Evolutionary conservation across 257 asterid genomes (phyloP).

Genomic region (Petrea volubilis): DNA sequence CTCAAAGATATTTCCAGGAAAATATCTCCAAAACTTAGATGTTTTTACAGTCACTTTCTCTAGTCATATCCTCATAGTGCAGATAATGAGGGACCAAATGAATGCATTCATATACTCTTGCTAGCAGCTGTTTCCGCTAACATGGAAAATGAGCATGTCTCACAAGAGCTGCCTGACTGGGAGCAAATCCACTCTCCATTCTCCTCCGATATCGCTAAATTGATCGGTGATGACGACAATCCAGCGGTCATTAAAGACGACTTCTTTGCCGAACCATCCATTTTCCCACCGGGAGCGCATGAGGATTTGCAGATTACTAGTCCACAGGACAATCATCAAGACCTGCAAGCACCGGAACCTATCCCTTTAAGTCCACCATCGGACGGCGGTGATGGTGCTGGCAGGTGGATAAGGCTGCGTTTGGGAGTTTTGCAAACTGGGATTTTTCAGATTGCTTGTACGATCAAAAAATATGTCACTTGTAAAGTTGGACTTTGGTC

Average conservation of each 20-base stretch:
- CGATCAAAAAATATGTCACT: conserved; percentile 25
- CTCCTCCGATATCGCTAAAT: conserved; percentile 17
- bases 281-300: conserved; percentile 47
- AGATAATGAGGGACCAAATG: conserved; percentile 29
- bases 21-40: conserved; percentile 31
- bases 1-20: conserved; percentile 32
- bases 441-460: conserved; percentile 21
- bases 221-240: not conserved
- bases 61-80: conserved; percentile 30
- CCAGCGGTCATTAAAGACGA: conserved; percentile 20
- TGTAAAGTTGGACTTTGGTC: conserved; percentile 32
- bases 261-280: conserved; percentile 24
- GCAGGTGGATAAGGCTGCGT: conserved; percentile 30
- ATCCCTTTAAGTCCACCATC: not conserved
- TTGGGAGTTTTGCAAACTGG: conserved; percentile 27
- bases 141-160: conserved; percentile 49
- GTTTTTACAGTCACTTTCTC: conserved; percentile 2
- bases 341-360: conserved; percentile 19
- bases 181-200: conserved; percentile 41
- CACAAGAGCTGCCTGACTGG: conserved; percentile 57
- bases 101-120: not conserved
- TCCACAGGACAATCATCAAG: conserved; percentile 14
- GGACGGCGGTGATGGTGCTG: conserved; percentile 10
- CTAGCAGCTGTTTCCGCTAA: not conserved
- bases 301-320: conserved; percentile 38